Evolutionary conservation across 73 alveolate genomes (phyloP), one percentile per base, ranked within the genome.

Genomic region (Paramecium biaurelia): DNA sequence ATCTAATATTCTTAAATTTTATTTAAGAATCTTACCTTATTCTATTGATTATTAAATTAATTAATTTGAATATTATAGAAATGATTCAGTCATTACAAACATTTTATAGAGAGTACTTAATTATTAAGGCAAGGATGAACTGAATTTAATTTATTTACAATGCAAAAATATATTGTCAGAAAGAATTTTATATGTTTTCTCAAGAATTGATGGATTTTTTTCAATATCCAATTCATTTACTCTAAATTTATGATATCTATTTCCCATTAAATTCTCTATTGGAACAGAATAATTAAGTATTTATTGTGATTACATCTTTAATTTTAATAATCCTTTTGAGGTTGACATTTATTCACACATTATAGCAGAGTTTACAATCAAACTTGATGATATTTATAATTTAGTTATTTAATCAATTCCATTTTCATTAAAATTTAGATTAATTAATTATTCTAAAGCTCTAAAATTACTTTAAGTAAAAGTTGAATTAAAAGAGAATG

Each of bases 181-280:
- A 2, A 79, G 28, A 2, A 42, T 23, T 18, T 79, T 24, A 79
- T n/a, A 79, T 23, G 76, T 63, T 79, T 41, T 79, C 28, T 38
- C 76, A 20, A 24, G 32, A 7, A 79, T 79, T 7, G 34, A 2
- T 43, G 7, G 15, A 79, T 79, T 79, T 37, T 45, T 32, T 20
- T 28, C 45, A 24, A 79, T 45, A 23, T 79, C 45, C 24, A 79
- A 79, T 23, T 23, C 41, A 79, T 45, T 79, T 23, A 79, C 28
- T 23, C 74, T 79, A 38, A 79, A 47, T 43, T 79, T 23, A 47
- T 79, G 74, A 34, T 79, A 79, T 47, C 90, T 38, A 79, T 79
- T 41, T 21, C 90, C 90, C 70, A 38, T 43, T 24, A 79, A 45
- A 43, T 28, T 63, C 15, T 79, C 45, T 18, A 47, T 63, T 5